Conservation (phyloP, 192 early-diverging fungal genomes). For the Entomortierella chlamydospora region DNA sequence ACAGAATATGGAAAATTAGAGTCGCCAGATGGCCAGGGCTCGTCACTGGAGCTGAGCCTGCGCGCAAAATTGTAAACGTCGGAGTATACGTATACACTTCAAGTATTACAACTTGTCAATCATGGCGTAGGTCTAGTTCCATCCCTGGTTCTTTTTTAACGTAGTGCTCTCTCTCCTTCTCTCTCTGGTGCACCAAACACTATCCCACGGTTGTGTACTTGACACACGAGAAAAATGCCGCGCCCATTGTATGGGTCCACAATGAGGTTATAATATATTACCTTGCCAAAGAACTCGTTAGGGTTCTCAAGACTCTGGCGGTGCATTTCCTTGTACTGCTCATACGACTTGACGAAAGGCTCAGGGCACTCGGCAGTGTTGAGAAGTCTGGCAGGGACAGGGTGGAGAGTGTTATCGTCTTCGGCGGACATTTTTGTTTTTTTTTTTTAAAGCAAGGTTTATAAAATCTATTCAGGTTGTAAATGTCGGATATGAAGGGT, state of each 20-base stretch:
- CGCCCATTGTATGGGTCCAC: background rate
- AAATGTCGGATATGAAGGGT: too few species aligned
- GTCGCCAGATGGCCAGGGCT: background rate
- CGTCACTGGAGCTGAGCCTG: too few species aligned
- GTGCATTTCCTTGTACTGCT: conserved; percentile 85
- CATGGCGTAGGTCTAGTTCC: too few species aligned
- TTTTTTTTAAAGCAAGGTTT: background rate
- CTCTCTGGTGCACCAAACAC: too few species aligned
- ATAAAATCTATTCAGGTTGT: background rate
- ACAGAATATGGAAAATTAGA: background rate
- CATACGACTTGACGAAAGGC: conserved; percentile 79
- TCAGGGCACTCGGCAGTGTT: conserved; percentile 62
- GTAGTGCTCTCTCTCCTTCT: too few species aligned
- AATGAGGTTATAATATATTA: conserved; percentile 30
- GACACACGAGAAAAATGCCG: background rate
- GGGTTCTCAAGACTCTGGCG: conserved; percentile 85
- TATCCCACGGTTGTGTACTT: too few species aligned
- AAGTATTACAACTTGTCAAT: too few species aligned
- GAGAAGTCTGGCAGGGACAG: conserved; percentile 75
- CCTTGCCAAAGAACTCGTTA: conserved; percentile 86
- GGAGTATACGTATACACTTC: too few species aligned
- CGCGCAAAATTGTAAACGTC: too few species aligned
- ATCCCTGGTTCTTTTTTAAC: too few species aligned
- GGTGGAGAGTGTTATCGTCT: conserved; percentile 39
- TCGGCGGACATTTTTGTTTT: conserved; percentile 21